Percentiles rank a stretch among this genome's conserved stretches.
phyloP scores from a whole-genome alignment of 305 asterid genomes.

The Petunia hybrid region DNA sequence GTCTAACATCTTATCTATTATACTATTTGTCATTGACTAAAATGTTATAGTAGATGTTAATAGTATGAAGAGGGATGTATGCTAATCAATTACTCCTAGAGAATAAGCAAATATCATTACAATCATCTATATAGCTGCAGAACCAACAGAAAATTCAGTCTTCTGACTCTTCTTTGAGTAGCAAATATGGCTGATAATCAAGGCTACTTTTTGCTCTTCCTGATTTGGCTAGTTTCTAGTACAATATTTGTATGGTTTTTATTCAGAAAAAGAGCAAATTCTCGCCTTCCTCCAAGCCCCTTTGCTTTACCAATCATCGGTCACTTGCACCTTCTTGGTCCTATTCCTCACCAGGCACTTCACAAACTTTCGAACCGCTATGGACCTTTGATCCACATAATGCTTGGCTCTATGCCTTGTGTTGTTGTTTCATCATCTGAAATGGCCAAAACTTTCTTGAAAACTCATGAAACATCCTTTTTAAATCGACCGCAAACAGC shows the following conservation, averaged over 20 bases:
- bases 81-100: no score
- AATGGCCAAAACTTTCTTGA: slow-evolving; percentile 59
- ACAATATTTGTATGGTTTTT: slow-evolving; percentile 37
- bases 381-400: slow-evolving; percentile 62
- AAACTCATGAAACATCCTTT: slow-evolving; percentile 58
- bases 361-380: slow-evolving; percentile 54
- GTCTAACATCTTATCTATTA: no score
- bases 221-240: slow-evolving; percentile 48
- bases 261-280: slow-evolving; percentile 37
- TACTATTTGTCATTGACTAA: no score
- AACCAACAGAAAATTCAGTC: no score
- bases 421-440: slow-evolving; percentile 72
- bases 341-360: slow-evolving; percentile 80
- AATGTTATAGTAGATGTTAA: no score
- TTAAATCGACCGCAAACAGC: slow-evolving; percentile 54
- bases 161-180: background rate
- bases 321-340: slow-evolving; percentile 74
- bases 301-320: slow-evolving; percentile 65
- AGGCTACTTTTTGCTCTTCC: slow-evolving; percentile 46
- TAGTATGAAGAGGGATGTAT: no score
- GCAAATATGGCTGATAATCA: slow-evolving; percentile 43
- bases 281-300: slow-evolving; percentile 65
- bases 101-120: no score
- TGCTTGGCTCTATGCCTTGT: slow-evolving; percentile 65
- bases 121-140: no score